These are phyloP conservation scores for Groenewaldozyma auringiensis DNA, from an alignment of 1,139 yeast genomes.

Conservation along the genomic window DNA sequence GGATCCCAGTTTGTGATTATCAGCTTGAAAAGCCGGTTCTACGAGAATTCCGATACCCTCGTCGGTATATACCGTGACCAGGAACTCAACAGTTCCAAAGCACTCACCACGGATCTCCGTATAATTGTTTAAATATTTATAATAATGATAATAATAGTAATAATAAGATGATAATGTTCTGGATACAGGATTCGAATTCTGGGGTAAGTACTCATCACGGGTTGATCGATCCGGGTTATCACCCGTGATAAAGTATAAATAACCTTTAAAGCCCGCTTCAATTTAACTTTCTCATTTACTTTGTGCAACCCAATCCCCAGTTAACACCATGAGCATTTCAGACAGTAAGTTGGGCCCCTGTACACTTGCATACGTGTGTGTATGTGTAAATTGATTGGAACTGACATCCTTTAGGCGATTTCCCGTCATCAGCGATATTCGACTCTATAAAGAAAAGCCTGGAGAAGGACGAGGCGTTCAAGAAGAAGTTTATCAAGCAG, in stretches of 20 bases:
- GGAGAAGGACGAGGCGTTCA: slow-evolving; percentile 24
- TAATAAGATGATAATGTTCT: too few relatives aligned
- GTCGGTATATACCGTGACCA: slow-evolving; percentile 94
- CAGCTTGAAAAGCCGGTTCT: slow-evolving; percentile 78
- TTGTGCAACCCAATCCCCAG: not conserved
- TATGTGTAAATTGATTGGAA: too few relatives aligned
- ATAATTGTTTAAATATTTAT: not conserved
- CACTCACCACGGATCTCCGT: slow-evolving; percentile 38
- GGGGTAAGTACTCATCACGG: too few relatives aligned
- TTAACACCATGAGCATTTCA: slow-evolving; percentile 6
- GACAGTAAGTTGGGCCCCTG: slow-evolving; percentile 7
- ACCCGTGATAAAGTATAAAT: too few relatives aligned
- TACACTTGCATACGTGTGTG: not conserved
- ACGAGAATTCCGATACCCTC: slow-evolving; percentile 80
- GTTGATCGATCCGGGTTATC: not conserved
- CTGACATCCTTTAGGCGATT: slow-evolving; percentile 22
- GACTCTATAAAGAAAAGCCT: slow-evolving; percentile 31
- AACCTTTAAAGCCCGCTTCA: too few relatives aligned
- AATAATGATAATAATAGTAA: too few relatives aligned
- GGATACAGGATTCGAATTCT: too few relatives aligned
- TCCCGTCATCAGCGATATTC: slow-evolving; percentile 36
- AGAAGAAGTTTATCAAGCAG: slow-evolving; percentile 32
- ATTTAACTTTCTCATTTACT: not conserved
- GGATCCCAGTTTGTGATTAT: slow-evolving; percentile 89
- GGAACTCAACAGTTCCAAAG: slow-evolving; percentile 62